Evolutionary conservation across 495 filamentous ascomycete genomes (phyloP), one percentile per base, ranked within the genome.

Genomic region (Rusavskia elegans): DNA sequence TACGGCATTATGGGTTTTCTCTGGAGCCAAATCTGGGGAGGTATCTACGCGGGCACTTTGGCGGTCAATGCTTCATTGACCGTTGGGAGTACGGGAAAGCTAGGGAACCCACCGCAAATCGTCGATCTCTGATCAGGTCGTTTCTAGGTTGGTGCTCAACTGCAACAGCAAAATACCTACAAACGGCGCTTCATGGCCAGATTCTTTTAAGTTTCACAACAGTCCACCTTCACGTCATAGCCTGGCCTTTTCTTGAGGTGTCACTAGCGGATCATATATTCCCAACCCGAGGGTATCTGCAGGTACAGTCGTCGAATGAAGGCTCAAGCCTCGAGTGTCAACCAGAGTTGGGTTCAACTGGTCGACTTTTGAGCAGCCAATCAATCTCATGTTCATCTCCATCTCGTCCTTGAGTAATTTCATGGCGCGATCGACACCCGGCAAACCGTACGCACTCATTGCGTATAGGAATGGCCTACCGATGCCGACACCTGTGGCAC

Each of bases 311-410:
- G 81, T 77, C 45, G 69, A 73, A 59, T 97, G 92, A 54, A 78
- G 78, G 64, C 74, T 73, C 25, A 92, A 61, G 0, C 81, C 84
- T 48, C 86, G 74, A 0, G 77, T 76, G 65, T 97, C 92, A 48
- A 98, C 61, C 62, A 97, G 54, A 13, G 76, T 78, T 7, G 88
- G 82, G 53, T 81, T 87, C 49, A 98, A 67, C 50, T 98, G 82
- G 36, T 77, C 81, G 21, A 98, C 63, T 38, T 61, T 79, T 1
- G 72, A 74, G 29, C 79, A 83, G 14, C 92, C 92, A 58, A 97
- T 87, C 56, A 98, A 70, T 9, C 93, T 78, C 92, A 98, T 97
- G 59, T 86, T 86, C 90, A 97, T 95, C 73, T 90, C 89, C 82
- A 98, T 88, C 76, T 98, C 92, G 63, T 97, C 92, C 72, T 87